These are phyloP conservation scores for Aspergillus latus DNA, from an alignment of 2,329 filamentous ascomycete species.

Conservation along the genomic window DNA sequence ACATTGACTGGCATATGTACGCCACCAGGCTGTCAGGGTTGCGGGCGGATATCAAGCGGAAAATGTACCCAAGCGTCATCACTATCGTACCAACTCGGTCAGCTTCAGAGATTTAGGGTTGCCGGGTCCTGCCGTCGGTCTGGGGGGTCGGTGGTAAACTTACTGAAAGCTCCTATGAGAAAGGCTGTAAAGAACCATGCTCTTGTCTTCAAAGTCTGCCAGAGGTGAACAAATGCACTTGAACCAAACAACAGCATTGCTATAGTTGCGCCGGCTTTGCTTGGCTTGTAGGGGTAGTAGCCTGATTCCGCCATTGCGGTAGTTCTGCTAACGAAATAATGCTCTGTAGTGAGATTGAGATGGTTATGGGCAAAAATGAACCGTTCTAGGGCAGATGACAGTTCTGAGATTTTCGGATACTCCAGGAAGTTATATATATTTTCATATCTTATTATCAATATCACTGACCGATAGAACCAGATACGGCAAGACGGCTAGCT, in stretches of 20 bases:
- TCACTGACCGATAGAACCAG: no score
- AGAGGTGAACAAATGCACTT: conserved; percentile 9
- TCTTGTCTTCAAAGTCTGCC: neutral
- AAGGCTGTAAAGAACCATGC: conserved; percentile 16
- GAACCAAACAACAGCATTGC: conserved; percentile 6
- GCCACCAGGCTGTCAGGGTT: conserved; percentile 3
- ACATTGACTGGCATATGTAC: conserved; percentile 12
- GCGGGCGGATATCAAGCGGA: conserved; percentile 7
- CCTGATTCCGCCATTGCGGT: neutral
- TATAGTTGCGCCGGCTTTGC: conserved; percentile 22
- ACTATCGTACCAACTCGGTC: neutral
- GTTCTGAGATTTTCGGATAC: no score
- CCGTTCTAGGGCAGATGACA: no score
- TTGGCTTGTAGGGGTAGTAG: conserved; percentile 25
- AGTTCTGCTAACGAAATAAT: no score
- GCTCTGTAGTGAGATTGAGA: no score
- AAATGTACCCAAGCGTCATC: conserved; percentile 15
- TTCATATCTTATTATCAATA: no score
- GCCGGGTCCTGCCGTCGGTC: neutral
- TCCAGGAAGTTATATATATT: no score
- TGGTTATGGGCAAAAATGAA: no score
- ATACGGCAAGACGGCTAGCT: no score
- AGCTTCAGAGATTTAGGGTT: neutral
- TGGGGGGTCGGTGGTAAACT: neutral
- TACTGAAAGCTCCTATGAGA: conserved; percentile 4